Conservation (phyloP, 129 eudicot species). For the Ambrosia artemisiifolia region DNA sequence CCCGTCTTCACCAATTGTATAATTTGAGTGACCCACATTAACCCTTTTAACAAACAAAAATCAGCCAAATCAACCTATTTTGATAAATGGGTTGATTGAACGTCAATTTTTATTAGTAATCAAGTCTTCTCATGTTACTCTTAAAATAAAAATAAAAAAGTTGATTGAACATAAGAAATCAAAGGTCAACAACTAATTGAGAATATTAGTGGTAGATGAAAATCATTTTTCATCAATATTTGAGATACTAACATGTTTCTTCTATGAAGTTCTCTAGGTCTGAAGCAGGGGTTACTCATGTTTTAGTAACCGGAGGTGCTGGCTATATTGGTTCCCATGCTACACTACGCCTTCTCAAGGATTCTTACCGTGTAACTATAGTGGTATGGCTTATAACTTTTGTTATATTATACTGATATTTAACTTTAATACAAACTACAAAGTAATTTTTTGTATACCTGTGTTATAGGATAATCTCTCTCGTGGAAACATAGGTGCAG, state of each 20-base stretch:
- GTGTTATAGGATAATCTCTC: constrained; percentile 74
- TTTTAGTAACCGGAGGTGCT: constrained; percentile 90
- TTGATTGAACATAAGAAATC: not conserved
- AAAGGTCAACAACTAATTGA: not conserved
- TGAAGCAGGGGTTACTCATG: constrained; percentile 75
- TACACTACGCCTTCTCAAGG: constrained; percentile 66
- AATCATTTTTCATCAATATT: not conserved
- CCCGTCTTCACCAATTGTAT: too few relatives aligned
- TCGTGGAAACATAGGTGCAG: constrained; percentile 83
- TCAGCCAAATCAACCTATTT: too few relatives aligned
- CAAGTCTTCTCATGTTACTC: not conserved
- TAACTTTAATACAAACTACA: not conserved
- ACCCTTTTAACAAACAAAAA: too few relatives aligned
- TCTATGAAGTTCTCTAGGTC: constrained; percentile 55
- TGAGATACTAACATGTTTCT: constrained; percentile 9
- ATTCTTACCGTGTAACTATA: constrained; percentile 74
- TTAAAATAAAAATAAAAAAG: not conserved
- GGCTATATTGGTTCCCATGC: constrained; percentile 96
- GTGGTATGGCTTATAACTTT: constrained; percentile 46
- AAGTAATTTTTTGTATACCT: not conserved
- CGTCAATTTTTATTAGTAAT: not conserved
- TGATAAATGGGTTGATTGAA: too few relatives aligned
- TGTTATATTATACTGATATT: not conserved
- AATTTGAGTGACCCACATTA: too few relatives aligned
- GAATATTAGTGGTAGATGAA: not conserved